Conservation (phyloP, 768 basidiomycete genomes). For the Termitomyces sp. region DNA sequence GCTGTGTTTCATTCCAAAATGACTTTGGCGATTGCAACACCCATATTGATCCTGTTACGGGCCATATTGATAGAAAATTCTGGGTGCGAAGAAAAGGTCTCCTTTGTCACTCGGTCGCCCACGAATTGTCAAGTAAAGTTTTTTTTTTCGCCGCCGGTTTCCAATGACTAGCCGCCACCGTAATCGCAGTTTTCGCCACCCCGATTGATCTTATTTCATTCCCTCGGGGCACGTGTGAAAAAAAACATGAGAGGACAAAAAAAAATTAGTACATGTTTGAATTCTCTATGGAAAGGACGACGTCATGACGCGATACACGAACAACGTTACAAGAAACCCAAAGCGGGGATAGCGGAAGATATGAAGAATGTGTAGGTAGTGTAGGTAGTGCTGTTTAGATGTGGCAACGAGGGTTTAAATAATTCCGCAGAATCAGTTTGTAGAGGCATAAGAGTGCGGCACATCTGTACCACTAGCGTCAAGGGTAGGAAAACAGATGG, state of each 20-base stretch:
- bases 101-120: neutral
- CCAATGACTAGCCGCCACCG: neutral
- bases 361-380: neutral
- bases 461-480: neutral
- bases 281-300: conserved; percentile 8
- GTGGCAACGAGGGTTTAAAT: conserved; percentile 1
- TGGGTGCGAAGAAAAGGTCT: neutral
- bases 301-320: conserved; percentile 6
- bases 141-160: neutral
- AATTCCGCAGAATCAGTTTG: conserved; percentile 2
- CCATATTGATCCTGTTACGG: too few relatives aligned
- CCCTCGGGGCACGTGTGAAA: neutral
- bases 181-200: conserved; percentile 1
- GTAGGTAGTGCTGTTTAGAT: neutral
- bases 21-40: too few relatives aligned
- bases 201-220: conserved; percentile 6
- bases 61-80: neutral
- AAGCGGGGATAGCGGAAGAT: neutral
- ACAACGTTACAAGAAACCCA: conserved; percentile 5
- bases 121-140: neutral
- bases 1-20: too few relatives aligned
- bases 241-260: neutral
- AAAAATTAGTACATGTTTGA: conserved; percentile 9
- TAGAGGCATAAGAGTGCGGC: neutral
- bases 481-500: neutral